Conservation (phyloP, 306 rosid genomes). For the Sophora flavescens region DNA sequence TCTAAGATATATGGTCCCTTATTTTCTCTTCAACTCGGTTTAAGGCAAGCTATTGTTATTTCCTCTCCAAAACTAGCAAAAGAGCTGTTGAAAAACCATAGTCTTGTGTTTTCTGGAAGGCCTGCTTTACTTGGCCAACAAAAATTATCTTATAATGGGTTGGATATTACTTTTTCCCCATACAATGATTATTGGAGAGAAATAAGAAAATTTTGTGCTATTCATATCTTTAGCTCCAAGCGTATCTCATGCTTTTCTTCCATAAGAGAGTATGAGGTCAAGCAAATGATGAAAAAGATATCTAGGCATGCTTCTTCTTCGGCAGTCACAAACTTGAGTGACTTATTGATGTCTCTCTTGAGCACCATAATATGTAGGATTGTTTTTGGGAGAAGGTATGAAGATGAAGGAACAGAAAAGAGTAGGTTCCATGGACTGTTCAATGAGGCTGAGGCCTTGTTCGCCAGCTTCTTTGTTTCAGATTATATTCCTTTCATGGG, state of each 20-base stretch:
- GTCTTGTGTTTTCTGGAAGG: no score
- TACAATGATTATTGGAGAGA: no score
- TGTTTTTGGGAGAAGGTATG: constrained; percentile 39
- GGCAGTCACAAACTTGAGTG: constrained; percentile 18
- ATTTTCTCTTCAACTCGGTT: no score
- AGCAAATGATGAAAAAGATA: constrained; percentile 15
- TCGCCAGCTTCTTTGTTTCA: constrained; percentile 25
- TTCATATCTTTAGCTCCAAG: no score
- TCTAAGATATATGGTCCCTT: no score
- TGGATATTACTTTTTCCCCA: no score
- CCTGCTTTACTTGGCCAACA: no score
- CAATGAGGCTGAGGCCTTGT: constrained; percentile 21
- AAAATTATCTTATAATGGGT: no score
- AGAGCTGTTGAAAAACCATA: no score
- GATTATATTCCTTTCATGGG: constrained; percentile 50
- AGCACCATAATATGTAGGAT: constrained; percentile 23
- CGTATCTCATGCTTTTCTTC: constrained; percentile 27
- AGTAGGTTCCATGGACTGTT: constrained; percentile 43
- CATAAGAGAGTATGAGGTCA: constrained; percentile 29
- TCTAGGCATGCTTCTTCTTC: constrained; percentile 7
- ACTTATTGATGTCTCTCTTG: background rate
- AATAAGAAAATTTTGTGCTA: no score
- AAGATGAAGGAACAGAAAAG: constrained; percentile 19
- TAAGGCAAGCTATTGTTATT: no score
- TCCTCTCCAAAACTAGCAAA: no score